Base-by-base conservation (phyloP, 371 early-diverging fungal genomes). In the Mucor racemosus region DNA sequence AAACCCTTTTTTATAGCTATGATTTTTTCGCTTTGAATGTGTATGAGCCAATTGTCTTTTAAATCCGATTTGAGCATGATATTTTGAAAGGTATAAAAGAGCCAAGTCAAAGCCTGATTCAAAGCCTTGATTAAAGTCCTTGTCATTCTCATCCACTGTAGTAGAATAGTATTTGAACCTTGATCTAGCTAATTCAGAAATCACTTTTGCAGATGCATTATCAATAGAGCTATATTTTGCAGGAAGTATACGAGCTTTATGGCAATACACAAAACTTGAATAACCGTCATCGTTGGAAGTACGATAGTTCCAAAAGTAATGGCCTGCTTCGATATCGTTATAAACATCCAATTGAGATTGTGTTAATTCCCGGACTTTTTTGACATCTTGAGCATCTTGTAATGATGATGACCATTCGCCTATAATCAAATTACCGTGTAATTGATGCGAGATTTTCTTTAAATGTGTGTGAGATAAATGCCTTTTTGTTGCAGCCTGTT, bases 271-370 rank as follows among this genome's bases (percentile, higher is more conserved):
- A 50, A 73, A 73, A 21, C 74, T 74, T 69, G 73, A 78, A 26
- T 64, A 67, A 71, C 73, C 73, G 3, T 58, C 65, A 46, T 78
- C 78, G 41, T 75, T 71, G n/a, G 65, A 64, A 0, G 73, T 73
- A 41, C 73, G 68, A 42, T 75, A 78, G 5, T 64, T 78, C 73
- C 75, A 78, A 50, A 71, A 75, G 44, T 66, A 78, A 14, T 71
- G 67, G 3, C 75, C 78, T 33, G 69, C 68, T 8, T 69, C 60
- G 7, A 58, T 64, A 11, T 62, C 44, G 14, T 75, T 54, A 48
- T 66, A 78, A 5, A 73, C 66, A 1, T 42, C 42, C 6, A 42
- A n/a, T 42, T 42, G 42, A 14, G 7, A 42, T 15, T 15, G 42
- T 15, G 42, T 42, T 1, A 42, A 42, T 15, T 15, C 15, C 14